Conservation (phyloP, 495 filamentous ascomycete species). For the Annulohypoxylon maeteangense region DNA sequence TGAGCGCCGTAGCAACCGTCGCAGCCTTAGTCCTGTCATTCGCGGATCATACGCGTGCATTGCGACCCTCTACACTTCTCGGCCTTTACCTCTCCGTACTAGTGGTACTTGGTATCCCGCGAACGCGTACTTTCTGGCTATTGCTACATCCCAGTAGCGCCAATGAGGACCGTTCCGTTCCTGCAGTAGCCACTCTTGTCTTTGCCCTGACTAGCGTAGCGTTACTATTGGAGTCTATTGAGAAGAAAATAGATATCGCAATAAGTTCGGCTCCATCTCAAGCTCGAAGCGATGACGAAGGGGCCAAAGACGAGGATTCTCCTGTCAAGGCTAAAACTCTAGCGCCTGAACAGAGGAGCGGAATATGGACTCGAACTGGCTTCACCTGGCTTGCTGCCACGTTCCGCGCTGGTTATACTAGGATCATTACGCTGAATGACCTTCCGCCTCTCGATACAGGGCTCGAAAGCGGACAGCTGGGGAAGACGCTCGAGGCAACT, state of each 20-base stretch:
- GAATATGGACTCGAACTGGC: not conserved
- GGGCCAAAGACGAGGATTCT: not conserved
- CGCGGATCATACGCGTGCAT: not conserved
- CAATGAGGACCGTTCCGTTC: not conserved
- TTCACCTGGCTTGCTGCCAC: not conserved
- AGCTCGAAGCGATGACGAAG: not conserved
- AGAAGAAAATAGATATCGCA: not conserved
- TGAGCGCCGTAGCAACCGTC: not conserved
- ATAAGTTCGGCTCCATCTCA: not conserved
- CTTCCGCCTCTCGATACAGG: not conserved
- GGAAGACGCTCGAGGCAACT: not conserved
- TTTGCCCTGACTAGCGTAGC: not conserved
- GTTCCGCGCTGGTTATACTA: not conserved
- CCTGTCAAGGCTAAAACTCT: not conserved
- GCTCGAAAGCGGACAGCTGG: not conserved
- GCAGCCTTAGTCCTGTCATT: not conserved
- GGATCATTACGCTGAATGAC: not conserved
- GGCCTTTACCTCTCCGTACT: not conserved
- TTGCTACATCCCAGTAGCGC: not conserved
- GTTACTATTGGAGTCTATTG: not conserved
- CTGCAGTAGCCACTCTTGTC: not conserved
- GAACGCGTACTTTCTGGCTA: not conserved
- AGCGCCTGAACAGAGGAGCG: not conserved
- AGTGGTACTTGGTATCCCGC: not conserved
- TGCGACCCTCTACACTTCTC: not conserved